These are phyloP conservation scores for Pythium guiyangense DNA, from an alignment of 352 stramenopile species.

Conservation along the genomic window DNA sequence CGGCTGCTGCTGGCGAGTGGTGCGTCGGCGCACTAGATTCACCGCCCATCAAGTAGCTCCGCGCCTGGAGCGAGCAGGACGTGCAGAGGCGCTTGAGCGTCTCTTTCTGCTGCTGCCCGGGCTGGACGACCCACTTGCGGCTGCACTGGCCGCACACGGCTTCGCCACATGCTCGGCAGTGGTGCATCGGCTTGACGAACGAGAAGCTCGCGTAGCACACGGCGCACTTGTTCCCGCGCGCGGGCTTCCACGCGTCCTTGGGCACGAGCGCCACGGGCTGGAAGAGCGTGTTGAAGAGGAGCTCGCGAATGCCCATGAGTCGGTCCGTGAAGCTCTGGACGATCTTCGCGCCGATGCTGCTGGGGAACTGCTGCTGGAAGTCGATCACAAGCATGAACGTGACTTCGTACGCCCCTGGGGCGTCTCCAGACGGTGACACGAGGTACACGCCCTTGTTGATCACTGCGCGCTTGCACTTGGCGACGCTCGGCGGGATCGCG, in stretches of 20 bases:
- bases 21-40: background rate
- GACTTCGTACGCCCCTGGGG: conserved; percentile 64
- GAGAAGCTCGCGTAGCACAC: conserved; percentile 70
- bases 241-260: conserved; percentile 57
- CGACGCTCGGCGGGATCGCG: conserved; percentile 64
- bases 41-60: conserved; percentile 45
- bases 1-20: conserved; percentile 4
- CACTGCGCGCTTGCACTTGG: conserved; percentile 81
- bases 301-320: conserved; percentile 74
- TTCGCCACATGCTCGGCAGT: conserved; percentile 80
- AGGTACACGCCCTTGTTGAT: conserved; percentile 82
- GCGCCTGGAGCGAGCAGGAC: conserved; percentile 68
- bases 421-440: conserved; percentile 31
- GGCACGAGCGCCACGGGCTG: conserved; percentile 58
- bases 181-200: conserved; percentile 68
- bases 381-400: conserved; percentile 83
- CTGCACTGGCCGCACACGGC: conserved; percentile 80
- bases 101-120: conserved; percentile 34
- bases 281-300: conserved; percentile 84
- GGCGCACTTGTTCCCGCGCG: conserved; percentile 50
- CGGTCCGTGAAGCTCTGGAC: conserved; percentile 75
- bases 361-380: conserved; percentile 78
- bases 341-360: conserved; percentile 53
- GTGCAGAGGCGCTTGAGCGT: conserved; percentile 78
- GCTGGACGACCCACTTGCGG: conserved; percentile 77